Evolutionary conservation across 2,329 filamentous ascomycete genomes (phyloP).

Genomic region (Periconia sp.): DNA sequence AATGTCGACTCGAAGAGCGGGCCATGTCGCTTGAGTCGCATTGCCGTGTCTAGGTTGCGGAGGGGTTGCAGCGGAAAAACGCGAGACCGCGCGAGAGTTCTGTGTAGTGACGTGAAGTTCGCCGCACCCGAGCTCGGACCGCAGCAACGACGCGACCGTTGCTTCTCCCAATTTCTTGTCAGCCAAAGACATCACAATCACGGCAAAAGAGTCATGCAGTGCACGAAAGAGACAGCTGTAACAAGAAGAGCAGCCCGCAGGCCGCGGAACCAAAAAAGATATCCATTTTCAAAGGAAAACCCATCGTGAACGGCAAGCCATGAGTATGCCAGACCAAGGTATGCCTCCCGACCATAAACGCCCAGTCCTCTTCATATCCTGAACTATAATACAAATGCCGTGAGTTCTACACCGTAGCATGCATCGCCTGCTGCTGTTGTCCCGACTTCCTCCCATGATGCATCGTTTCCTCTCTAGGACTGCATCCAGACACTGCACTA

Average conservation of each 20-base stretch:
- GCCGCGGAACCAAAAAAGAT: conserved; percentile 17
- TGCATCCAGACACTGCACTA: conserved; percentile 1
- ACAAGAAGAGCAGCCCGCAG: conserved; percentile 20
- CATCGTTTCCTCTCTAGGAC: conserved; percentile 3
- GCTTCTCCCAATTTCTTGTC: not conserved
- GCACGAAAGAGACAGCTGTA: too few species aligned
- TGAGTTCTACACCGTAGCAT: conserved; percentile 3
- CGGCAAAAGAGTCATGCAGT: not conserved
- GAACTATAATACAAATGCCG: conserved; percentile 25
- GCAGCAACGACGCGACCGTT: too few species aligned
- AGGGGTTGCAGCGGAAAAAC: conserved; percentile 14
- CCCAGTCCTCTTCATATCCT: conserved; percentile 15
- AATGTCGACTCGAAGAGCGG: conserved; percentile 39
- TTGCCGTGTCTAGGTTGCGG: conserved; percentile 36
- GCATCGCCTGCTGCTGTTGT: conserved; percentile 1
- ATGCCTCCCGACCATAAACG: conserved; percentile 18
- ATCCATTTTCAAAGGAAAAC: conserved; percentile 14
- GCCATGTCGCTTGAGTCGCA: conserved; percentile 45
- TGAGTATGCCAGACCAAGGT: conserved; percentile 15
- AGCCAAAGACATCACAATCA: not conserved
- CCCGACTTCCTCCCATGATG: not conserved
- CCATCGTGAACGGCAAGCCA: too few species aligned
- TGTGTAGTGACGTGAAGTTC: conserved; percentile 18
- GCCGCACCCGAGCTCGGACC: conserved; percentile 27
- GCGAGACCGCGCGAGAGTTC: conserved; percentile 12